Percentiles rank a stretch among this genome's conserved stretches.
These are phyloP conservation scores for Vaccinium darrowii DNA, from an alignment of 148 eudicot genomes.

Conservation along the genomic window DNA sequence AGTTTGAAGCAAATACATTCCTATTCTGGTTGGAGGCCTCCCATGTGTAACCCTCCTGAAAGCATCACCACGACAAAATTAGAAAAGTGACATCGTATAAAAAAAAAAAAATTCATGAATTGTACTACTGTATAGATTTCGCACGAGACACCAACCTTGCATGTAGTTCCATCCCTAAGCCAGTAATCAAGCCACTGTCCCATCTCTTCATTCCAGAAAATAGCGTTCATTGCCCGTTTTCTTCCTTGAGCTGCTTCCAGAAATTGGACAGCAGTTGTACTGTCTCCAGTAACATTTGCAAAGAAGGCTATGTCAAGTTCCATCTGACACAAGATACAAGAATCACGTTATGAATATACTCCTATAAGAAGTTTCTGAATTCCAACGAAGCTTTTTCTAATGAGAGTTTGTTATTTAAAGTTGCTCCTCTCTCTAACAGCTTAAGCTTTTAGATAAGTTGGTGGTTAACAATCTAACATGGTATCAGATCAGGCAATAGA, in stretches of 20 bases:
- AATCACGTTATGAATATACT: neutral
- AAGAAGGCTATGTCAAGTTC: conserved; percentile 80
- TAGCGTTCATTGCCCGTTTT: conserved; percentile 56
- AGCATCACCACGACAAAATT: conserved; percentile 9
- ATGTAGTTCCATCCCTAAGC: conserved; percentile 38
- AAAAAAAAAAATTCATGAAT: neutral
- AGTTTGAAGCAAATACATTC: conserved; percentile 78
- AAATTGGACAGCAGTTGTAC: conserved; percentile 35
- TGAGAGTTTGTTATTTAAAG: too few species aligned
- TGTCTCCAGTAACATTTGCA: conserved; percentile 57
- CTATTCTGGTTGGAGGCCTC: conserved; percentile 65
- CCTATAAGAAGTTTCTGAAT: neutral
- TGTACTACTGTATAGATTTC: neutral
- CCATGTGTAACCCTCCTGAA: conserved; percentile 45
- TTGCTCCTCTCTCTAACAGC: too few species aligned
- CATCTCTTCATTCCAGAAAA: conserved; percentile 82
- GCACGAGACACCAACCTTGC: conserved; percentile 35
- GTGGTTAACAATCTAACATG: too few species aligned
- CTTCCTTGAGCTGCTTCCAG: conserved; percentile 54
- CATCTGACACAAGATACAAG: conserved; percentile 46
- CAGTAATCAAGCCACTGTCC: conserved; percentile 94
- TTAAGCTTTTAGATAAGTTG: too few species aligned
- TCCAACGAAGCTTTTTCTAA: neutral
- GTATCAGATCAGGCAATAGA: too few species aligned
- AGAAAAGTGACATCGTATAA: neutral